These are phyloP conservation scores for Oryza nivara DNA, from an alignment of 176 grass and related monocot species.

Conservation along the genomic window DNA sequence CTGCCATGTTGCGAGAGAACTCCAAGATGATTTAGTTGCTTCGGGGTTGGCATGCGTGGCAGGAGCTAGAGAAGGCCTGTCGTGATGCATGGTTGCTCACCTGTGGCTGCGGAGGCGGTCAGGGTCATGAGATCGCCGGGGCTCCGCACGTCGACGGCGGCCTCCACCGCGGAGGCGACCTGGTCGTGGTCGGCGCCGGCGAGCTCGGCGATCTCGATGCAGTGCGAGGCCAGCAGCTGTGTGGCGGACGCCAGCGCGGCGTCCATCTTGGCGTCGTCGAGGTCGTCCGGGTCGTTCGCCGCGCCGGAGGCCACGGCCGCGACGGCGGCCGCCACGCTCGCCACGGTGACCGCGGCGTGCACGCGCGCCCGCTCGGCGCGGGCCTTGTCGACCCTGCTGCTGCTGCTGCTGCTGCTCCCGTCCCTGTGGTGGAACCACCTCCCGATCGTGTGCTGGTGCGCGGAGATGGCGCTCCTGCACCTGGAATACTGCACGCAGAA, in stretches of 20 bases:
- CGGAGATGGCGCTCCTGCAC: slow-evolving; percentile 53
- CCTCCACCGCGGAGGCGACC: slow-evolving; percentile 66
- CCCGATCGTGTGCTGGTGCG: slow-evolving; percentile 61
- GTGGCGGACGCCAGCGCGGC: slow-evolving; percentile 77
- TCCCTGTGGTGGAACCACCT: slow-evolving; percentile 90
- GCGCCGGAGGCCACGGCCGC: slow-evolving; percentile 58
- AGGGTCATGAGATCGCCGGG: slow-evolving; percentile 89
- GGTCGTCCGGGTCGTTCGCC: slow-evolving; percentile 20
- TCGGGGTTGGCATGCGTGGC: background rate
- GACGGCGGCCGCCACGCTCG: slow-evolving; percentile 81
- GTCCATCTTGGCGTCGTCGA: slow-evolving; percentile 58
- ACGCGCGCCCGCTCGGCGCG: slow-evolving; percentile 77
- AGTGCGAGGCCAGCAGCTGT: slow-evolving; percentile 85
- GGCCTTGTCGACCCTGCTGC: slow-evolving; percentile 61
- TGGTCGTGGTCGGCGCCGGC: slow-evolving; percentile 73
- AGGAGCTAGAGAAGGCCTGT: background rate
- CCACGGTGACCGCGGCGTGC: slow-evolving; percentile 83
- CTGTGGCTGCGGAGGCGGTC: slow-evolving; percentile 84
- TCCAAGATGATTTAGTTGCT: background rate
- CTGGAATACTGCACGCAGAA: slow-evolving; percentile 48
- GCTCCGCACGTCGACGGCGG: slow-evolving; percentile 66
- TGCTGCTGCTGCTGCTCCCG: slow-evolving; percentile 21
- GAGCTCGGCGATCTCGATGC: slow-evolving; percentile 82
- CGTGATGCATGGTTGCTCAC: slow-evolving; percentile 14
- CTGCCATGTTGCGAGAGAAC: background rate